These are phyloP conservation scores for Pythium volutum DNA, from an alignment of 352 stramenopile species.

Conservation along the genomic window DNA sequence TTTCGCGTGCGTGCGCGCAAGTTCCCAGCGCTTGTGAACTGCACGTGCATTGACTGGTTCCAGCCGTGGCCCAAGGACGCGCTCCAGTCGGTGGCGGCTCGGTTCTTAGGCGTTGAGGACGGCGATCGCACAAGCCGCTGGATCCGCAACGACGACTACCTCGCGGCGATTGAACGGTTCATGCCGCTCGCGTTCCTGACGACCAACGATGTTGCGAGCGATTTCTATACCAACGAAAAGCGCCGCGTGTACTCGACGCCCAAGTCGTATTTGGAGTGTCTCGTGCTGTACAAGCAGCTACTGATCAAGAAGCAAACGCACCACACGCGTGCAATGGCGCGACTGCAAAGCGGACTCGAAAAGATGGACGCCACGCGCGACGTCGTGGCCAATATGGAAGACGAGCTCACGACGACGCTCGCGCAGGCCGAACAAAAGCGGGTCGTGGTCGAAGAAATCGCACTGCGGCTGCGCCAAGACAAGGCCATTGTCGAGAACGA, in stretches of 20 bases:
- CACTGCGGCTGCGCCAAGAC: constrained; percentile 86
- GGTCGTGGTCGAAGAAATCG: constrained; percentile 91
- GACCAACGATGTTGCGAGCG: constrained; percentile 83
- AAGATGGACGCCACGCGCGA: constrained; percentile 90
- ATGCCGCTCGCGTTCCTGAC: constrained; percentile 92
- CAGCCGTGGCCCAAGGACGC: constrained; percentile 91
- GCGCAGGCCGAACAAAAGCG: constrained; percentile 93
- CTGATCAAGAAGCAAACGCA: constrained; percentile 62
- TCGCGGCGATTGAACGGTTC: constrained; percentile 86
- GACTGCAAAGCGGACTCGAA: constrained; percentile 85
- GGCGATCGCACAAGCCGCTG: constrained; percentile 16
- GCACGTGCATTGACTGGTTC: constrained; percentile 93
- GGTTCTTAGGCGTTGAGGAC: constrained; percentile 75
- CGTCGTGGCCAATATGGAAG: constrained; percentile 91
- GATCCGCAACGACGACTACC: constrained; percentile 41
- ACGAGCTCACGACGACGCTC: constrained; percentile 87
- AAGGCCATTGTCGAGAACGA: constrained; percentile 93
- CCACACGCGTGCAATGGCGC: constrained; percentile 64
- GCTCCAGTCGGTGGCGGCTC: constrained; percentile 85
- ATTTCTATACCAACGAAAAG: constrained; percentile 80
- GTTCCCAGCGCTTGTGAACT: constrained; percentile 94
- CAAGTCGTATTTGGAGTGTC: constrained; percentile 92
- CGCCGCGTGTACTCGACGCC: constrained; percentile 91
- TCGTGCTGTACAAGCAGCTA: constrained; percentile 83
- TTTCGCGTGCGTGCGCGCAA: constrained; percentile 89